Conservation (phyloP, 345 rosid genomes). For the Eucalyptus globulus region DNA sequence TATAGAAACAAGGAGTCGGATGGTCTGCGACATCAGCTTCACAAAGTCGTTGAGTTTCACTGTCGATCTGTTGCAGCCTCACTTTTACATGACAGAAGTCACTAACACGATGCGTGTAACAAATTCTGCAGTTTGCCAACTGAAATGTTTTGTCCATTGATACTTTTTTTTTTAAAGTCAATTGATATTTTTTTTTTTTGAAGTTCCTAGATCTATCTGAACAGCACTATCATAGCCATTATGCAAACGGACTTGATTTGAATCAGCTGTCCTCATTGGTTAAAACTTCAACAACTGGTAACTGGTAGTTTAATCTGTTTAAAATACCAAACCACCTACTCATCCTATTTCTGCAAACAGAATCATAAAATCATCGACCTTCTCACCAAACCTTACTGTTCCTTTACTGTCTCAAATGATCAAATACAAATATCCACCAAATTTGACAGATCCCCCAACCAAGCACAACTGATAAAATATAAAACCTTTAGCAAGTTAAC, state of each 20-base stretch:
- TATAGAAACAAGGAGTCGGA: not conserved
- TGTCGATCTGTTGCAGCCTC: not conserved
- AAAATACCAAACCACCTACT: not conserved
- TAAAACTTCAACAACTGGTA: not conserved
- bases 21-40: not conserved
- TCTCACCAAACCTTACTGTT: not conserved
- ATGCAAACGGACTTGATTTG: not conserved
- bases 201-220: not conserved
- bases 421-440: not conserved
- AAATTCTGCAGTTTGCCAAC: not conserved
- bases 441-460: not conserved
- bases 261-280: not conserved
- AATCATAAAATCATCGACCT: not conserved
- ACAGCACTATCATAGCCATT: not conserved
- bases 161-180: not conserved
- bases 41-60: not conserved
- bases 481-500: not conserved
- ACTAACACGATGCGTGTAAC: not conserved
- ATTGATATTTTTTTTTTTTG: not conserved
- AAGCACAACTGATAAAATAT: not conserved
- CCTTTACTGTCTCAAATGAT: not conserved
- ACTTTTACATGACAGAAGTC: not conserved
- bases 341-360: not conserved
- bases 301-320: not conserved
- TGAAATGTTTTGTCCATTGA: not conserved